These are phyloP conservation scores for Aspergillus tubingensis DNA, from an alignment of 2,329 filamentous ascomycete genomes.

Conservation along the genomic window DNA sequence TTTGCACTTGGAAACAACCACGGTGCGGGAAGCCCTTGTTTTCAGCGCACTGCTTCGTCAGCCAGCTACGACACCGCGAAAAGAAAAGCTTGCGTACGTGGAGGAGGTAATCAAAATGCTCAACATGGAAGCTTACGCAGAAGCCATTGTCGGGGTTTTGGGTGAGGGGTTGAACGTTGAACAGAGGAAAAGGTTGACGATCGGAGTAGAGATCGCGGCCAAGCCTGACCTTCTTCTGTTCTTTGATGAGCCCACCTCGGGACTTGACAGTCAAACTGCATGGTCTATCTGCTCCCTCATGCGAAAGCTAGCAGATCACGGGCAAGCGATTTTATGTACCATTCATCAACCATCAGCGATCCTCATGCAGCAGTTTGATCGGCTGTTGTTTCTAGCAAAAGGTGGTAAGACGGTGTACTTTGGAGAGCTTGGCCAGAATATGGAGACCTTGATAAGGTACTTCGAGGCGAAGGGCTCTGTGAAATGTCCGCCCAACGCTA, in stretches of 20 bases:
- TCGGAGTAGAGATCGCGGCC: conserved; percentile 88
- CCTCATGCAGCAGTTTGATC: conserved; percentile 80
- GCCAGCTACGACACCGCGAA: conserved; percentile 67
- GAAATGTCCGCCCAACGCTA: conserved; percentile 61
- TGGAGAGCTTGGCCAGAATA: conserved; percentile 62
- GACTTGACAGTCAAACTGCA: conserved; percentile 85
- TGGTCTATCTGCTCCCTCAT: conserved; percentile 86
- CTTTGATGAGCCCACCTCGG: conserved; percentile 89
- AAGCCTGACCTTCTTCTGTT: conserved; percentile 86
- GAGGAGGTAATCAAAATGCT: conserved; percentile 85
- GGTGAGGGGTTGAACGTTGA: conserved; percentile 70
- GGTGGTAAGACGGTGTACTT: conserved; percentile 69
- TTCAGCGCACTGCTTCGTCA: conserved; percentile 85
- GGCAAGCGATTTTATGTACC: conserved; percentile 89
- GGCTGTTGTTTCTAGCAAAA: conserved; percentile 61
- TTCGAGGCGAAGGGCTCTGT: conserved; percentile 65
- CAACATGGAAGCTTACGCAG: conserved; percentile 84
- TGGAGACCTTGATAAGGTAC: conserved; percentile 58
- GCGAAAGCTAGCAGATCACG: conserved; percentile 82
- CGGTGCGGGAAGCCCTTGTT: conserved; percentile 80
- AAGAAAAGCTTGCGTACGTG: conserved; percentile 81
- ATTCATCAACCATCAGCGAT: conserved; percentile 93
- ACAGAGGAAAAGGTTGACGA: conserved; percentile 74
- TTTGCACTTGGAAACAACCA: conserved; percentile 78
- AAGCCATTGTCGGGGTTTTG: conserved; percentile 82